Conservation (phyloP, 192 early-diverging fungal genomes). For the Diversispora eburnea region DNA sequence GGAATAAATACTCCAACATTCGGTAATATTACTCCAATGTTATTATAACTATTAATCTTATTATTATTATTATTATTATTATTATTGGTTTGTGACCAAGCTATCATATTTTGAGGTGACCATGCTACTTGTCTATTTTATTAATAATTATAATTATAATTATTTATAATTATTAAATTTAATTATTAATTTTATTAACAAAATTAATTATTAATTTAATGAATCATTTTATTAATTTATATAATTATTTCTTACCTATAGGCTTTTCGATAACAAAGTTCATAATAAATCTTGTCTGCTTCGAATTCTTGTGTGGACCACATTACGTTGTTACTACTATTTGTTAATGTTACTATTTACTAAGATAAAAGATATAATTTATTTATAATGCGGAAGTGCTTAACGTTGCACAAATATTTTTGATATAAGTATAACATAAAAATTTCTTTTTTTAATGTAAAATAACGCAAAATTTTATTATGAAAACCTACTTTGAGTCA, state of each 20-base stretch:
- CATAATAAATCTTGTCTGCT: background rate
- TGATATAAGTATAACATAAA: too few species aligned
- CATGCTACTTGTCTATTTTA: background rate
- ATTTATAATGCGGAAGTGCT: too few species aligned
- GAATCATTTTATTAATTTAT: background rate
- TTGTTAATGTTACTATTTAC: too few species aligned
- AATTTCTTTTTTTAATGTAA: too few species aligned
- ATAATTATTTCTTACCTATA: background rate
- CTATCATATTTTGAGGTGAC: conserved; percentile 1
- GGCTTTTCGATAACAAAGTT: background rate
- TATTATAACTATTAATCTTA: background rate
- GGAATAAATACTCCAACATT: background rate
- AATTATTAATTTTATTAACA: too few species aligned
- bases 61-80: background rate
- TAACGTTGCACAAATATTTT: too few species aligned
- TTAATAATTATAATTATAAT: background rate
- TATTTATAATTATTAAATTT: too few species aligned
- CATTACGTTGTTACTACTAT: too few species aligned
- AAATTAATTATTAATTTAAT: background rate
- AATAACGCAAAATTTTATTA: too few species aligned
- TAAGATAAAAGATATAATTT: too few species aligned
- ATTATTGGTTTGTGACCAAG: background rate
- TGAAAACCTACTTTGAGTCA: too few species aligned
- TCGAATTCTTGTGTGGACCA: background rate
- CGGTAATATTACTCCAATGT: background rate